These are phyloP conservation scores for Populus tomentosa DNA, from an alignment of 441 rosid species.

Conservation along the genomic window DNA sequence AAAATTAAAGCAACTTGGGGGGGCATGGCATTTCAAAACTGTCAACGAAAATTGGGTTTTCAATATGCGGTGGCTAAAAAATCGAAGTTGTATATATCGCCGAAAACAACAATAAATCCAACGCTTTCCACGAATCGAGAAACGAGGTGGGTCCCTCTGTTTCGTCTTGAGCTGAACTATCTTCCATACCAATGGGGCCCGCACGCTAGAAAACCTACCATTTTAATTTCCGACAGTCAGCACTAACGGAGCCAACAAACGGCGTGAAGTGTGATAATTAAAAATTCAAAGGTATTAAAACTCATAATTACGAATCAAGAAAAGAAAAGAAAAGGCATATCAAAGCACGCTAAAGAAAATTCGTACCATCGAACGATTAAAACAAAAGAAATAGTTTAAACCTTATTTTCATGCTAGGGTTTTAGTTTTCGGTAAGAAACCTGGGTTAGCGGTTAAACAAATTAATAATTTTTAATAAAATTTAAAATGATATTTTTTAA, in stretches of 20 bases:
- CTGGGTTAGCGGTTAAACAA: too few species aligned
- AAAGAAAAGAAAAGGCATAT: background rate
- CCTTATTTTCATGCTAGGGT: too few species aligned
- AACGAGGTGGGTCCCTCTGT: background rate
- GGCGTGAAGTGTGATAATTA: slow-evolving; percentile 8
- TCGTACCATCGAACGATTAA: slow-evolving; percentile 22
- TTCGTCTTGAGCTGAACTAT: background rate
- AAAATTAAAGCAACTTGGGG: too few species aligned
- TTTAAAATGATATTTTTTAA: too few species aligned
- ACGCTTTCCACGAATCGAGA: background rate
- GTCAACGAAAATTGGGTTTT: too few species aligned
- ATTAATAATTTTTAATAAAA: too few species aligned
- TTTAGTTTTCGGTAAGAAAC: too few species aligned
- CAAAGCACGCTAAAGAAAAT: background rate
- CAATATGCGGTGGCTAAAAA: background rate
- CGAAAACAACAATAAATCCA: background rate
- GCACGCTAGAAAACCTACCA: background rate
- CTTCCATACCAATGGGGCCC: background rate
- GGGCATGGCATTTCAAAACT: too few species aligned
- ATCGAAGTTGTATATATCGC: background rate
- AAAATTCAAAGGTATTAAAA: background rate
- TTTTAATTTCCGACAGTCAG: background rate
- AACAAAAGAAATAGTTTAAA: background rate
- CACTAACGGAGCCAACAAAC: slow-evolving; percentile 9
- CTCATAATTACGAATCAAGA: background rate